phyloP scores from a whole-genome alignment of 1,139 yeast genomes.

The Pneumocystis jirovecii region DNA sequence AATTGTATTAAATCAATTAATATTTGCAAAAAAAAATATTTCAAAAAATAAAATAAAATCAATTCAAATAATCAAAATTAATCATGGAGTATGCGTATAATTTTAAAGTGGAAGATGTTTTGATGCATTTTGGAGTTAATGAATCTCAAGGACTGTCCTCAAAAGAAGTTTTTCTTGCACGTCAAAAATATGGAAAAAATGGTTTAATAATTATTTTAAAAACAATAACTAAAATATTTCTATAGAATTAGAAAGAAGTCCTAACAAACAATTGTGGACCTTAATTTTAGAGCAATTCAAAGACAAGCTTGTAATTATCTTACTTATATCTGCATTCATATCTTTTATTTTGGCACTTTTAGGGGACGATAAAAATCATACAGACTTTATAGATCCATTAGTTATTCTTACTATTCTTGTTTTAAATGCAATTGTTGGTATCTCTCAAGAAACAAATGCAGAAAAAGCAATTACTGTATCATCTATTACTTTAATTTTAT shows the following conservation, averaged over 20 bases:
- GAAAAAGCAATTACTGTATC: slow-evolving; percentile 27
- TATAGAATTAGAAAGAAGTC: slow-evolving; percentile 22
- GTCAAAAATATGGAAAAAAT: background rate
- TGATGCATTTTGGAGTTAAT: background rate
- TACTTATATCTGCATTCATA: slow-evolving; percentile 27
- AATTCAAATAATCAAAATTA: background rate
- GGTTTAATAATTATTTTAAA: background rate
- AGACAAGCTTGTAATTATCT: slow-evolving; percentile 27
- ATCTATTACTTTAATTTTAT: background rate
- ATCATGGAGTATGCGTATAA: background rate
- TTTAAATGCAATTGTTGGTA: slow-evolving; percentile 31
- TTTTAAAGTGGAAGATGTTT: background rate
- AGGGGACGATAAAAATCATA: slow-evolving; percentile 24
- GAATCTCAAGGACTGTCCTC: background rate
- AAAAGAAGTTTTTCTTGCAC: background rate
- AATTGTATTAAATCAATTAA: background rate
- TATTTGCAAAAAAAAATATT: background rate
- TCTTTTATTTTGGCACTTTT: slow-evolving; percentile 26
- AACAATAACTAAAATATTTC: background rate
- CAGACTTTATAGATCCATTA: slow-evolving; percentile 28
- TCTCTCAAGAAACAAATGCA: slow-evolving; percentile 31
- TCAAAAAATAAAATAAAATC: background rate
- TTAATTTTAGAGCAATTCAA: slow-evolving; percentile 27
- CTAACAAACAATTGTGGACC: slow-evolving; percentile 25
- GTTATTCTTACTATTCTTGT: slow-evolving; percentile 28